phyloP scores from a whole-genome alignment of 352 stramenopile genomes.

The Globisporangium yorkense region DNA sequence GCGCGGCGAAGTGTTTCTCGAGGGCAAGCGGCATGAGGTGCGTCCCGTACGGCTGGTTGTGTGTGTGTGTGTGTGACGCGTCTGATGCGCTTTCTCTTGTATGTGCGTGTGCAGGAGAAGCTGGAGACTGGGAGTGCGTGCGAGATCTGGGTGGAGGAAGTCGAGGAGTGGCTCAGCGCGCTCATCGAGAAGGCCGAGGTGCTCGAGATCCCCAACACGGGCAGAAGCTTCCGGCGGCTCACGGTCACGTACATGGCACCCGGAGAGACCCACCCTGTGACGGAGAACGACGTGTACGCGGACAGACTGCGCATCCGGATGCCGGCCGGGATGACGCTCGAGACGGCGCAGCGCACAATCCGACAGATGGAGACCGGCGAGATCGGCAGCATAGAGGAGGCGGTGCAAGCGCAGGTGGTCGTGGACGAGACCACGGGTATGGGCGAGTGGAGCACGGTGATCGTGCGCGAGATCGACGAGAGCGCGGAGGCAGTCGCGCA shows the following conservation, averaged over 20 bases:
- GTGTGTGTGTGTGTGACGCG: neutral
- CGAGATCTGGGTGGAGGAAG: slow-evolving; percentile 76
- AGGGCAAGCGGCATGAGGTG: slow-evolving; percentile 70
- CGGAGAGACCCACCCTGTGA: slow-evolving; percentile 26
- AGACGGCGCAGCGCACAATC: slow-evolving; percentile 61
- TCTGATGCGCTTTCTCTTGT: neutral
- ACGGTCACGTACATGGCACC: slow-evolving; percentile 63
- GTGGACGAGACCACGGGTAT: slow-evolving; percentile 77
- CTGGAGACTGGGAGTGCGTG: slow-evolving; percentile 63
- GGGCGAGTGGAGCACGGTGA: slow-evolving; percentile 76
- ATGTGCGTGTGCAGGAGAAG: slow-evolving; percentile 19
- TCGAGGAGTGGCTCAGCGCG: slow-evolving; percentile 70
- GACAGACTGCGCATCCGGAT: slow-evolving; percentile 69
- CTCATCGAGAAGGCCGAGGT: slow-evolving; percentile 59
- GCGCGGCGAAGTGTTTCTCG: slow-evolving; percentile 65
- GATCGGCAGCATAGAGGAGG: slow-evolving; percentile 10
- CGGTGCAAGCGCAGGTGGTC: slow-evolving; percentile 12
- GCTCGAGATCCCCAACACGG: slow-evolving; percentile 63
- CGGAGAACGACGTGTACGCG: slow-evolving; percentile 38
- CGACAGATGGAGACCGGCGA: slow-evolving; percentile 30
- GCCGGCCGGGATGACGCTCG: slow-evolving; percentile 52
- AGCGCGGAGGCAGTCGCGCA: slow-evolving; percentile 55
- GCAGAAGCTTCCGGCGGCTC: slow-evolving; percentile 49
- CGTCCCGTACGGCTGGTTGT: neutral
- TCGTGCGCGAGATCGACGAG: slow-evolving; percentile 70